A percentile compares a stretch with the other conserved stretches of the same genome.
Evolutionary conservation across 768 basidiomycete species (phyloP).

Genomic region (Suillus subaureus): DNA sequence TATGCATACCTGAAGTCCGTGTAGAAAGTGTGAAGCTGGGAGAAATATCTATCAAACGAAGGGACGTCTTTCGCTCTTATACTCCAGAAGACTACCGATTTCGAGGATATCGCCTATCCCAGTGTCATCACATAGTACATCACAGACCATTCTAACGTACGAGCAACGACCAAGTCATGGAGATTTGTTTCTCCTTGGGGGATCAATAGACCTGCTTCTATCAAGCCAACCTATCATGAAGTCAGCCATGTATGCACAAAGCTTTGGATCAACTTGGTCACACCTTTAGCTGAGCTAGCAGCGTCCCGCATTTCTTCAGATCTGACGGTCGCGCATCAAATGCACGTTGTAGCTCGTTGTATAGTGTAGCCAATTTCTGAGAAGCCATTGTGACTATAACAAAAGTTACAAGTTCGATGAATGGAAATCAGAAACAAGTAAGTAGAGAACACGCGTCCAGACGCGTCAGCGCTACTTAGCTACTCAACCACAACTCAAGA

Average conservation of each 20-base stretch:
- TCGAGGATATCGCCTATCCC: slow-evolving; percentile 87
- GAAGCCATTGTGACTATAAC: slow-evolving; percentile 44
- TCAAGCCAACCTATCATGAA: slow-evolving; percentile 64
- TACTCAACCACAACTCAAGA: slow-evolving; percentile 24
- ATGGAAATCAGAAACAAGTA: background rate
- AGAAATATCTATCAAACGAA: slow-evolving; percentile 94
- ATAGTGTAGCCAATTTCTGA: slow-evolving; percentile 56
- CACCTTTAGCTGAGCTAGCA: slow-evolving; percentile 81
- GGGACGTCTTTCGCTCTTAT: slow-evolving; percentile 87
- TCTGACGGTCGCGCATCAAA: slow-evolving; percentile 70
- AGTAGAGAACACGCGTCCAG: slow-evolving; percentile 38
- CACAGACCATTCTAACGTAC: slow-evolving; percentile 46
- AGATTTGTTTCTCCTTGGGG: slow-evolving; percentile 66
- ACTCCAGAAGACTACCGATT: slow-evolving; percentile 93
- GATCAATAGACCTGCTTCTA: slow-evolving; percentile 74
- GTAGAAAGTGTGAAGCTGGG: slow-evolving; percentile 89
- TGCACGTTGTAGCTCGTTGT: slow-evolving; percentile 65
- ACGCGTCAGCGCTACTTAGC: slow-evolving; percentile 51
- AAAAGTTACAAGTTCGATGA: background rate
- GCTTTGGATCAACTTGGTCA: slow-evolving; percentile 4
- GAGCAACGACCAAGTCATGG: slow-evolving; percentile 72
- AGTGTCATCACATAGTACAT: slow-evolving; percentile 4
- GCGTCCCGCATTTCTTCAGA: slow-evolving; percentile 61
- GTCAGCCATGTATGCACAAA: background rate
- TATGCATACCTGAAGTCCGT: slow-evolving; percentile 71